Conservation (phyloP, 345 rosid species). For the Gossypium bickii region DNA sequence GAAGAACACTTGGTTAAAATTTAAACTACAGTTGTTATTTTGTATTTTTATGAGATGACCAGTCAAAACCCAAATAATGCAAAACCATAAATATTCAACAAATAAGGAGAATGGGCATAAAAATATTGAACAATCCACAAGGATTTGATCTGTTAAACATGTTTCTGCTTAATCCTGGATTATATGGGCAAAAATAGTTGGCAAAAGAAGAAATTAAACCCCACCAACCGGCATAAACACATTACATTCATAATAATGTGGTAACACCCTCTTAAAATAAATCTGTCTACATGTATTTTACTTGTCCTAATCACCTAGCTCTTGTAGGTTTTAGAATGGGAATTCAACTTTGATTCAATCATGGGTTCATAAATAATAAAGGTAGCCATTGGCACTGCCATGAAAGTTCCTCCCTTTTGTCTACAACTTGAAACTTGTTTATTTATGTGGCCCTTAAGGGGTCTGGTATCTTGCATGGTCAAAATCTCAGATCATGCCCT, state of each 20-base stretch:
- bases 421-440: background rate
- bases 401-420: slow-evolving; percentile 25
- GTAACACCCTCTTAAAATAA: background rate
- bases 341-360: background rate
- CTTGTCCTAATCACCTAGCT: background rate
- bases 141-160: slow-evolving; percentile 11
- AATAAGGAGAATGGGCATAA: background rate
- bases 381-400: slow-evolving; percentile 21
- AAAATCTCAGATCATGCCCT: slow-evolving; percentile 1
- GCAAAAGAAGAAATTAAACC: slow-evolving; percentile 21
- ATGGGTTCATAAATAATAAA: too few species aligned
- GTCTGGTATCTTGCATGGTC: background rate
- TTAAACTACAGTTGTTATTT: background rate
- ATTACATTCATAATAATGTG: background rate
- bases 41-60: background rate
- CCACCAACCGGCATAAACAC: slow-evolving; percentile 32
- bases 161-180: slow-evolving; percentile 8
- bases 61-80: background rate
- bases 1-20: background rate
- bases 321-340: background rate
- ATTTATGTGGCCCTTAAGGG: background rate
- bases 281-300: slow-evolving; percentile 3
- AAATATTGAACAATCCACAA: slow-evolving; percentile 1
- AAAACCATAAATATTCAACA: slow-evolving; percentile 3
- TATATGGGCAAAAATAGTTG: slow-evolving; percentile 22